Evolutionary conservation across 2,329 filamentous ascomycete species (phyloP).

Genomic region (Delphinella strobiligena): DNA sequence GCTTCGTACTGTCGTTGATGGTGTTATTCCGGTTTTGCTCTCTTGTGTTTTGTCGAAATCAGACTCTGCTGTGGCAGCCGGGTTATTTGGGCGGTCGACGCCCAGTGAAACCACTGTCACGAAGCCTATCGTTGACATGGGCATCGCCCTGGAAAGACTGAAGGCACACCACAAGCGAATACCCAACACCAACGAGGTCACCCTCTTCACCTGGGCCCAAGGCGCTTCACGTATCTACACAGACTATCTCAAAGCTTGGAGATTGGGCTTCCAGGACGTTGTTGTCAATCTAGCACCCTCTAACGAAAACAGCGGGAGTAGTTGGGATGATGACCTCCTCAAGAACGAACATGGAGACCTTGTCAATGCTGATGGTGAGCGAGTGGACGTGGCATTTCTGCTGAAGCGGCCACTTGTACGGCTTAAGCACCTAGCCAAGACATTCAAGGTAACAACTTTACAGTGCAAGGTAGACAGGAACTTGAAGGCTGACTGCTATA

Average conservation of each 20-base stretch:
- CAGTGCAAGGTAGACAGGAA: not conserved
- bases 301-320: constrained; percentile 36
- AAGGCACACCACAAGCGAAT: constrained; percentile 70
- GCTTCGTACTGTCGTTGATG: constrained; percentile 83
- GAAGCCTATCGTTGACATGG: constrained; percentile 89
- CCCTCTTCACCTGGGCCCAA: constrained; percentile 70
- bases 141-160: constrained; percentile 73
- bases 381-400: constrained; percentile 87
- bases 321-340: constrained; percentile 42
- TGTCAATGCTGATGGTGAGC: constrained; percentile 64
- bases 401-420: constrained; percentile 80
- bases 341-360: constrained; percentile 49
- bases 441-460: constrained; percentile 51
- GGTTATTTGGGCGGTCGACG: constrained; percentile 51
- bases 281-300: constrained; percentile 82
- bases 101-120: constrained; percentile 54
- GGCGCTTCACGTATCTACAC: constrained; percentile 67
- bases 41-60: constrained; percentile 66
- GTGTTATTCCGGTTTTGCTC: constrained; percentile 84
- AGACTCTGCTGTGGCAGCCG: constrained; percentile 44
- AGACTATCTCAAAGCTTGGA: constrained; percentile 79
- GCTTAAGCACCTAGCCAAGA: constrained; percentile 76
- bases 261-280: constrained; percentile 86
- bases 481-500: constrained; percentile 24
- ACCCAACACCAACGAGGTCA: constrained; percentile 58